Conservation (phyloP, 2,329 filamentous ascomycete genomes). For the Sarocladium kiliense region DNA sequence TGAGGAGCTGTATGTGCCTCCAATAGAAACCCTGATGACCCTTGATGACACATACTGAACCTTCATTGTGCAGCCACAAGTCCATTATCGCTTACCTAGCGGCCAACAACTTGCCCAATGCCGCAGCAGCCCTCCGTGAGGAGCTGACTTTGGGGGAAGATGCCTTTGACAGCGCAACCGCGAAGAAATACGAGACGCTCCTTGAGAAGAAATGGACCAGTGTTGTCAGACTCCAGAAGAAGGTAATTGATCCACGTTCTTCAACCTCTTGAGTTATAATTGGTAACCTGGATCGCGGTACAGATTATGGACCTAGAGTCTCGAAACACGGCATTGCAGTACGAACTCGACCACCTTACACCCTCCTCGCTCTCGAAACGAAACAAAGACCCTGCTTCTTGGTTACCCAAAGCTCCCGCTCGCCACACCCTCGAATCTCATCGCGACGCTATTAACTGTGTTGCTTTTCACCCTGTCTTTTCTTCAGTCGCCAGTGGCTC, state of each 20-base stretch:
- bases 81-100: constrained; percentile 86
- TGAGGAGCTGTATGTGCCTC: constrained; percentile 73
- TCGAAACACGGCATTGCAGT: constrained; percentile 66
- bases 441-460: constrained; percentile 73
- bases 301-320: constrained; percentile 93
- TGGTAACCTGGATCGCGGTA: background rate
- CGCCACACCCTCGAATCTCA: constrained; percentile 82
- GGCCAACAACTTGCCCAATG: constrained; percentile 65
- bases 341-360: constrained; percentile 79
- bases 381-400: constrained; percentile 78
- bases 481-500: constrained; percentile 86
- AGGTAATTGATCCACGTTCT: constrained; percentile 47
- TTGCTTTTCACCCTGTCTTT: constrained; percentile 90
- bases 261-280: background rate
- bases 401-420: constrained; percentile 80
- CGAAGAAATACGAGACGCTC: constrained; percentile 90
- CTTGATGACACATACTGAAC: background rate
- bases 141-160: constrained; percentile 69
- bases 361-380: constrained; percentile 68
- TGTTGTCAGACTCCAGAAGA: constrained; percentile 90
- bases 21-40: background rate
- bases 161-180: constrained; percentile 70
- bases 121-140: constrained; percentile 66
- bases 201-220: constrained; percentile 99
- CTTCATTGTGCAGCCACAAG: constrained; percentile 64